A percentile compares a stretch with the other conserved stretches of the same genome.
phyloP scores from a whole-genome alignment of 1,284 basidiomycete species.

The Neolentinus lepideus region DNA sequence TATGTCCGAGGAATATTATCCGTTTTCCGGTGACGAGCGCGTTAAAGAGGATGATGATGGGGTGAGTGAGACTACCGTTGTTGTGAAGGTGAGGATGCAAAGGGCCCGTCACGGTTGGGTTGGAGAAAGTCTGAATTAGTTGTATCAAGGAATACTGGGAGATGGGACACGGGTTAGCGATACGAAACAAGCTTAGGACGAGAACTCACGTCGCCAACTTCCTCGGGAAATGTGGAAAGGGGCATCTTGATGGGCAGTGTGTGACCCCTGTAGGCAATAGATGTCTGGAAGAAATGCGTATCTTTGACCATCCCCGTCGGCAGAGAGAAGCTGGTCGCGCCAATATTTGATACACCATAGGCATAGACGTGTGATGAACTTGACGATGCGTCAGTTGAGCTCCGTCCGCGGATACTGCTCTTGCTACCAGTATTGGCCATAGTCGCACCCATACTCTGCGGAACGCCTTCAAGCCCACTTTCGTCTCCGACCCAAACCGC shows the following conservation, averaged over 20 bases:
- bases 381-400: conserved; percentile 67
- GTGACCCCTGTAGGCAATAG: conserved; percentile 73
- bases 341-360: conserved; percentile 12
- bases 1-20: conserved; percentile 89
- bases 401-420: conserved; percentile 38
- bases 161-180: conserved; percentile 8
- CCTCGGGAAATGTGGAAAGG: conserved; percentile 80
- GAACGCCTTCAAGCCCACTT: conserved; percentile 30
- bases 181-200: conserved; percentile 1
- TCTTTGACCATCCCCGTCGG: conserved; percentile 57
- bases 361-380: conserved; percentile 44
- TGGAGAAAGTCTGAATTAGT: conserved; percentile 84
- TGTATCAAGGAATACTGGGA: conserved; percentile 86
- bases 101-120: conserved; percentile 64
- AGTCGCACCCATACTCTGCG: conserved; percentile 2
- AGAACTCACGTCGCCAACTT: conserved; percentile 86
- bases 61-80: conserved; percentile 85
- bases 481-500: conserved; percentile 78
- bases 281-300: conserved; percentile 90
- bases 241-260: conserved; percentile 84
- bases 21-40: conserved; percentile 91
- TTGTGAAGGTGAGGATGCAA: conserved; percentile 90
- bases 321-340: conserved; percentile 6
- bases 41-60: conserved; percentile 92
- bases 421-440: neutral